These are phyloP conservation scores for Neostapfia colusana DNA, from an alignment of 176 grass and related monocot genomes.

Conservation along the genomic window DNA sequence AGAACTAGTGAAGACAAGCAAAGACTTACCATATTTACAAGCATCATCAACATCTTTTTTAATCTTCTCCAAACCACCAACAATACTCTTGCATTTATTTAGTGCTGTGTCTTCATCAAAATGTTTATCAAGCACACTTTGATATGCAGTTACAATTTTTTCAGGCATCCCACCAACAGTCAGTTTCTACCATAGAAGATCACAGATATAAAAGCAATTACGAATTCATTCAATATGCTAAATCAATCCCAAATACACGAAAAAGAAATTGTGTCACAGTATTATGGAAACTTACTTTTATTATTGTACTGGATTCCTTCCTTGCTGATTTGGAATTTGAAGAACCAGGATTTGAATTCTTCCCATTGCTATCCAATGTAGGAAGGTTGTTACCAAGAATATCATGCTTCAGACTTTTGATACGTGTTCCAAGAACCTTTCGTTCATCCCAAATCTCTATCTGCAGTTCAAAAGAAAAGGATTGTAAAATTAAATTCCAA, in stretches of 20 bases:
- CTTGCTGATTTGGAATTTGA: slow-evolving; percentile 61
- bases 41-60: slow-evolving; percentile 69
- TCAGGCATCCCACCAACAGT: slow-evolving; percentile 83
- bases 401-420: slow-evolving; percentile 66
- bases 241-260: not conserved
- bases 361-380: slow-evolving; percentile 51
- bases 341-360: slow-evolving; percentile 58
- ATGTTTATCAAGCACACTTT: slow-evolving; percentile 71
- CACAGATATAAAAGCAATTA: slow-evolving; percentile 29
- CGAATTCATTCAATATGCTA: slow-evolving; percentile 32
- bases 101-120: slow-evolving; percentile 72
- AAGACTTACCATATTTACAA: slow-evolving; percentile 62
- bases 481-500: not conserved
- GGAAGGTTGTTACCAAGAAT: slow-evolving; percentile 63
- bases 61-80: slow-evolving; percentile 74
- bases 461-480: slow-evolving; percentile 49
- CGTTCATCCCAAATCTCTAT: slow-evolving; percentile 91
- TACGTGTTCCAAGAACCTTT: slow-evolving; percentile 85
- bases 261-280: slow-evolving; percentile 23
- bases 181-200: slow-evolving; percentile 64
- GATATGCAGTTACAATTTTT: slow-evolving; percentile 81
- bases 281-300: slow-evolving; percentile 64
- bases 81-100: slow-evolving; percentile 65
- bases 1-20: slow-evolving; percentile 24
- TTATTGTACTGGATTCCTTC: slow-evolving; percentile 68